Evolutionary conservation across 1,284 basidiomycete genomes (phyloP), one percentile per base, ranked within the genome.

Genomic region (Leccinum subrobustum): DNA sequence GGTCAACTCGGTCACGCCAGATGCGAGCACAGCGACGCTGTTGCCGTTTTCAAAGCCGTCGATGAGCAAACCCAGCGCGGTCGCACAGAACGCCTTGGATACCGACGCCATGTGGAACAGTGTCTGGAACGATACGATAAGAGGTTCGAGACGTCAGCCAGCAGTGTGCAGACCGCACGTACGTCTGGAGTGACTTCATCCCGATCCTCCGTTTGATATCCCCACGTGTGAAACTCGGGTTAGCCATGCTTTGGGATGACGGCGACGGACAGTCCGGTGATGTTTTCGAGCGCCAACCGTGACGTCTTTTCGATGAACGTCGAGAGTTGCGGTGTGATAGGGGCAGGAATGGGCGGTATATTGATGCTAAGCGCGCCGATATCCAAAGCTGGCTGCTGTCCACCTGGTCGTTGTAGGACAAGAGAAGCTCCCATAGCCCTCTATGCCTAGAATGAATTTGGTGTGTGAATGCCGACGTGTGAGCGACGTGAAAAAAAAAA

Each of bases 401-500:
- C 74, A n/a, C 77, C 73, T 54, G 82, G 81, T 61, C 82, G 83
- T 56, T 76, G 78, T 20, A 76, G 64, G 42, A 81, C 73, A 48
- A 82, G 77, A 33, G 89, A 91, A 25, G 87, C 80, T 6, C 87
- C 85, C 83, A 91, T 88, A 9, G 83, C 89, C 31, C 86, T 83
- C 68, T 91, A 90, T 25, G 90, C 91, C 89, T 92, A 62, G 25
- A 60, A 25, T 25, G 42, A 23, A 50, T 52, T 54, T 33, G 31
- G 4, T 11, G 23, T 37, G 52, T 57, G 51, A 61, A 65, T 47
- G 27, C 20, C 44, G 51, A 31, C 16, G 7, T 42, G 50, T 7
- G 39, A 53, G 11, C 12, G 42, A 57, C 9, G 8, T 16, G 29
- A 63, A 57, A 6, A 20, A 31, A n/a, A 8, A 14, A 14, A 63